Evolutionary conservation across 345 rosid species (phyloP), one percentile per base, ranked within the genome.

Genomic region (Arabis hirsuta): DNA sequence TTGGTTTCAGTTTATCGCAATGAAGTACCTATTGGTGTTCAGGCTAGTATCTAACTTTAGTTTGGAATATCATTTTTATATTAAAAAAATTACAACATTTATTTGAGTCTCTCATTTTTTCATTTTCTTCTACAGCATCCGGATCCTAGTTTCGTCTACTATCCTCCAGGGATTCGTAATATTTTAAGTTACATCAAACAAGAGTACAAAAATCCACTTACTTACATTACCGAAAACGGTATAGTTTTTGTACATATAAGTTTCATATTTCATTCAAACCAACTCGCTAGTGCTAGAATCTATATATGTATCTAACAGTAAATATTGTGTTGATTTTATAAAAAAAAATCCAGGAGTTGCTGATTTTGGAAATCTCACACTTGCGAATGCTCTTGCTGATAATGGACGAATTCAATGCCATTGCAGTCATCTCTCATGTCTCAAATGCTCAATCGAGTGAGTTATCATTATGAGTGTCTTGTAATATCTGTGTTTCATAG

Each of bases 141-240:
- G n/a, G n/a, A n/a, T n/a, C n/a, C n/a, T n/a, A n/a, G n/a, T n/a
- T n/a, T n/a, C n/a, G n/a, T n/a, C n/a, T n/a, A n/a, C n/a, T n/a
- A n/a, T n/a, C n/a, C n/a, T n/a, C n/a, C n/a, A n/a, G n/a, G n/a
- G n/a, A n/a, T n/a, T n/a, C n/a, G n/a, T n/a, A n/a, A n/a, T n/a
- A n/a, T n/a, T n/a, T n/a, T n/a, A n/a, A n/a, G n/a, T n/a, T n/a
- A n/a, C n/a, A n/a, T n/a, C n/a, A n/a, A 48, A 65, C 11, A 26
- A 8, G 27, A 56, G 2, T 73, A 73, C 66, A 31, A 19, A 14
- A 70, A 71, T 34, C 80, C 80, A 42, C 72, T 48, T 4, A 76
- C 65, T 14, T 76, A 76, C 48, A 76, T 76, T 20, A 76, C 80
- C 3, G 72, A 76, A 56, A 64, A 76, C 4, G 76, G 72, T 22